phyloP scores from a whole-genome alignment of 306 rosid species.

The Comarum palustre region DNA sequence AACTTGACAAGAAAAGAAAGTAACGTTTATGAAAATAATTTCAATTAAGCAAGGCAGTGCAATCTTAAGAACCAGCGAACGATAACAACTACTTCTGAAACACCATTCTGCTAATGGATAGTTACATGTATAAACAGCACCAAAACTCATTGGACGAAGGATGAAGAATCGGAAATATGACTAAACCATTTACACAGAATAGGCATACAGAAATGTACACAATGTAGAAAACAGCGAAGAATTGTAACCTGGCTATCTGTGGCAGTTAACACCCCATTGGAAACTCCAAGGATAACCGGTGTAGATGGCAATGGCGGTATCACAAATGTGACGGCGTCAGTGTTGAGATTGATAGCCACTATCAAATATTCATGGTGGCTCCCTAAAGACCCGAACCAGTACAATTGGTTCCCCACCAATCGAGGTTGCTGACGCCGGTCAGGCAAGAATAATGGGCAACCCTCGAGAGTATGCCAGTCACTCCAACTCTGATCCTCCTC shows the following conservation, averaged over 20 bases:
- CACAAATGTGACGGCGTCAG: no score
- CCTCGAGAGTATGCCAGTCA: no score
- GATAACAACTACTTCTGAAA: background rate
- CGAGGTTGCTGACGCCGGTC: no score
- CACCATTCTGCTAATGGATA: background rate
- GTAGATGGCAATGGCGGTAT: no score
- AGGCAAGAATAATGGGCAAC: no score
- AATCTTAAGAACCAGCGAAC: background rate
- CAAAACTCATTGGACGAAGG: background rate
- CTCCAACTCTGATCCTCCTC: no score
- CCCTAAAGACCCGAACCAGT: no score
- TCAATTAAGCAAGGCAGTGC: background rate
- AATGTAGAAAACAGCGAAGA: background rate
- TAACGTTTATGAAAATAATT: background rate
- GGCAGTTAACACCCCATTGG: no score
- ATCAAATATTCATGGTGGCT: no score
- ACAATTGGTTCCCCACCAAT: no score
- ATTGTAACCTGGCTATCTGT: conserved; percentile 38
- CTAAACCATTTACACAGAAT: background rate
- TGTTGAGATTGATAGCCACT: no score
- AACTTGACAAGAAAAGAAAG: background rate
- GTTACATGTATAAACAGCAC: background rate
- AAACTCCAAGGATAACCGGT: no score
- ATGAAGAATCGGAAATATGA: background rate
- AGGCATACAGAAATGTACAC: background rate